phyloP scores from a whole-genome alignment of 2,329 filamentous ascomycete genomes.

The Graphilbum sp. region DNA sequence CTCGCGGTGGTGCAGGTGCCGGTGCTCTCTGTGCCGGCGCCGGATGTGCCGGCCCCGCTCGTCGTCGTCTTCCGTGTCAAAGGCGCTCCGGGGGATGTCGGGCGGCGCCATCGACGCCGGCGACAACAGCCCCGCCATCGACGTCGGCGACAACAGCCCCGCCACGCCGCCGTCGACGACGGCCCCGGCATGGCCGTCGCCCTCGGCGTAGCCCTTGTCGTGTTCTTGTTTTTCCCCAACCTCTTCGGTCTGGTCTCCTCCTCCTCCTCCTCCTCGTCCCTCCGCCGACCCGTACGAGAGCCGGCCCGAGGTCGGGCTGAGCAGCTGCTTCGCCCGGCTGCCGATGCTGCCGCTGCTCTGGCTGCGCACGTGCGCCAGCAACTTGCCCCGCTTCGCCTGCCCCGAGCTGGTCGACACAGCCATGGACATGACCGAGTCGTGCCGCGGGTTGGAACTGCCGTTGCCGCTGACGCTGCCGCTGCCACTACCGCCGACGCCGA shows the following conservation, averaged over 20 bases:
- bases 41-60: background rate
- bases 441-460: background rate
- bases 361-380: conserved; percentile 6
- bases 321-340: conserved; percentile 1
- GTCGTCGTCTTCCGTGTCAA: conserved; percentile 10
- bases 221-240: too few relatives aligned
- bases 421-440: background rate
- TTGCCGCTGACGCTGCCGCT: background rate
- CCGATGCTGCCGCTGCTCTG: conserved; percentile 7
- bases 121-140: too few relatives aligned
- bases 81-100: conserved; percentile 6
- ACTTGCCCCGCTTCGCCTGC: background rate
- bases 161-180: too few relatives aligned
- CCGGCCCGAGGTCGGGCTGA: background rate
- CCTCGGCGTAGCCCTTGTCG: too few relatives aligned
- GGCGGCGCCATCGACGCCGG: background rate
- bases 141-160: too few relatives aligned
- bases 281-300: too few relatives aligned
- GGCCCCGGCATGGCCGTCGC: too few relatives aligned
- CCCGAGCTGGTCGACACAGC: background rate
- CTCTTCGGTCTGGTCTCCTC: too few relatives aligned
- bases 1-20: background rate
- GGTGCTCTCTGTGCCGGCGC: background rate
- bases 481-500: background rate
- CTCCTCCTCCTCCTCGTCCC: too few relatives aligned